These are phyloP conservation scores for Amesomyces nigricolor DNA, from an alignment of 2,329 filamentous ascomycete genomes.

Conservation along the genomic window DNA sequence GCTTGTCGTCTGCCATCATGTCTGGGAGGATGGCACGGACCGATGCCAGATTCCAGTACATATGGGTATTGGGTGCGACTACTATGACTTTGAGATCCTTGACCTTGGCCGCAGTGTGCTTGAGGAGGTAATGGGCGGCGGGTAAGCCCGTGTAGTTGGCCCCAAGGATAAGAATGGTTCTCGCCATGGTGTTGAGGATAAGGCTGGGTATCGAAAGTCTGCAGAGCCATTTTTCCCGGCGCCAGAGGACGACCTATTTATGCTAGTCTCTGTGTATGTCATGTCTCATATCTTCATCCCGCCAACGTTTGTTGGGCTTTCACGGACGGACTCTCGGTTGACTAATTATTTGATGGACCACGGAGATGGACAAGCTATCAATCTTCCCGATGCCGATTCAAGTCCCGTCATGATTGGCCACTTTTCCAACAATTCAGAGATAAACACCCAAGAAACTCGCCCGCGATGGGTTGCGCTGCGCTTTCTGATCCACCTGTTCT, in stretches of 20 bases:
- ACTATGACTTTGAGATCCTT: constrained; percentile 32
- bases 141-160: constrained; percentile 43
- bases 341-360: neutral
- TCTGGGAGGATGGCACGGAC: constrained; percentile 27
- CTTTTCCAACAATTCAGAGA: neutral
- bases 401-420: neutral
- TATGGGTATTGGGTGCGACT: constrained; percentile 26
- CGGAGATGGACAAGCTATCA: neutral
- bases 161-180: constrained; percentile 45
- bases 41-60: constrained; percentile 26
- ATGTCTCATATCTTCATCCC: too few species aligned
- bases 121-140: constrained; percentile 46
- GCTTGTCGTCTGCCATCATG: constrained; percentile 34
- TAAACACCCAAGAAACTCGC: neutral
- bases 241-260: neutral
- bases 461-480: neutral
- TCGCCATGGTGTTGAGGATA: constrained; percentile 17
- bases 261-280: neutral
- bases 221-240: too few species aligned
- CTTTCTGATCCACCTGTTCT: neutral
- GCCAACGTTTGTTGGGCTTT: too few species aligned
- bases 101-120: constrained; percentile 36
- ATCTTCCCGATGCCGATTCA: neutral
- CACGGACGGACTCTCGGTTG: neutral
- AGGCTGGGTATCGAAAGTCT: neutral